Base-by-base conservation (phyloP, 1,284 basidiomycete genomes). In the Coniferiporia weirii region DNA sequence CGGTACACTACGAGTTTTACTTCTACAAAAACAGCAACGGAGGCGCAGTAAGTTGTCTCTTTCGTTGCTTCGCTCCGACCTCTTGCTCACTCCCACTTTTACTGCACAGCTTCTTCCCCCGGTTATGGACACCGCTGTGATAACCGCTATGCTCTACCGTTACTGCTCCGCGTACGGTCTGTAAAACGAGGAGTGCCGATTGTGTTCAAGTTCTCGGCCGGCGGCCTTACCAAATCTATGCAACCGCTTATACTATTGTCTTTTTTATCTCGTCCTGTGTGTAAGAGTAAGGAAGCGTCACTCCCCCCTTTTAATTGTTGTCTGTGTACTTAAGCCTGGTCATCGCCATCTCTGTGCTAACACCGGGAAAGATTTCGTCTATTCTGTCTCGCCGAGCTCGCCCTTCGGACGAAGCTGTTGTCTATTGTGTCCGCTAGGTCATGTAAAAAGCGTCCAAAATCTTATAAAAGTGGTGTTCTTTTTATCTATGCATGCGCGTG, bases 91-190 rank as follows among this genome's bases (percentile, higher is more conserved):
- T 35, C n/a, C 19, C 15, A 12, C 45, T 22, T 17, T 60, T 61
- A 64, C 63, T 52, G 57, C 47, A 56, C 69, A 91, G 89, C 88
- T 83, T 76, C 89, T 91, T 68, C 89, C 89, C 57, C 89, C 90
- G 62, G 83, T 91, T 72, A 92, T 92, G 89, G 89, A 92, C 76
- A 83, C 82, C 52, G 88, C 92, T 62, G 85, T 85, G 40, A 83
- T 92, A 63, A 89, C 89, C 40, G 82, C 83, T 56, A 90, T 92
- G 87, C 76, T 92, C 45, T 91, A 89, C 73, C 83, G 90, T 57
- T 89, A 89, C 71, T 87, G 85, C 67, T 75, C 78, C 56, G 76
- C 81, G 52, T 89, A 81, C 75, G 84, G 84, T 67, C 76, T 88
- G 53, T 88, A 75, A 81, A 69, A 35, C 43, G 9, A 40, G 38